Base-by-base conservation (phyloP, 371 early-diverging fungal genomes). In the Catenaria anguillulae region DNA sequence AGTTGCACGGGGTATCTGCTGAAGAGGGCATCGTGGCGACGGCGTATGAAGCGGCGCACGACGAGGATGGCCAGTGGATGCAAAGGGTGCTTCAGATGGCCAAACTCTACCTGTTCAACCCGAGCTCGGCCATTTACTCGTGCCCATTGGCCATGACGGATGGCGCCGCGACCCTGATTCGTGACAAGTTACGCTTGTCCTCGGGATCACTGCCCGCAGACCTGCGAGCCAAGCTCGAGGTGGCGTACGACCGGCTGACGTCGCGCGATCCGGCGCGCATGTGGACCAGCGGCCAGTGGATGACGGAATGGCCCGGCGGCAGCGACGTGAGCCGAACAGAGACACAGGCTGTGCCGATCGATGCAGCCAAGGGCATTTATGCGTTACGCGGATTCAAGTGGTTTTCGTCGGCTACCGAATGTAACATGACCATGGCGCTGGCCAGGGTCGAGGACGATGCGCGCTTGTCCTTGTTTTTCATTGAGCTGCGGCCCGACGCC, bases 241-340 rank as follows among this genome's bases (percentile, higher is more conserved):
- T 66, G 84, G 86, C 21, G 81, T 79, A 36, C 78, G 83, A 23
- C 77, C 80, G 59, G 73, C 82, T 1, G 62, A 84, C 50, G 83
- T 68, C 77, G 37, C 80, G 84, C 15, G 80, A 84, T 63, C 83
- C 84, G 12, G 64, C 61, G 5, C 13, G 37, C 33, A 79, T 81
- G 58, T 78, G 79, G 74, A 84, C 82, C 13, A 77, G 77, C 56
- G 84, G 84, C 5, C 86, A 86, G 64, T 84, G 84, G 84, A 86
- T 84, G 86, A 86, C 84, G 0, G 86, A 86, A 62, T 71, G 84
- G 10, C 81, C 83, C 8, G 84, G 84, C 46, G 84, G 86, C 35
- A 75, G 76, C 31, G 81, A 83, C 63, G 79, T 26, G 55, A 63
- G 70, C 2, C 68, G 66, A 0, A 75, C 77, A 55, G 81, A 84